Base-by-base conservation (phyloP, 495 filamentous ascomycete species). In the Xylaria cubensis region DNA sequence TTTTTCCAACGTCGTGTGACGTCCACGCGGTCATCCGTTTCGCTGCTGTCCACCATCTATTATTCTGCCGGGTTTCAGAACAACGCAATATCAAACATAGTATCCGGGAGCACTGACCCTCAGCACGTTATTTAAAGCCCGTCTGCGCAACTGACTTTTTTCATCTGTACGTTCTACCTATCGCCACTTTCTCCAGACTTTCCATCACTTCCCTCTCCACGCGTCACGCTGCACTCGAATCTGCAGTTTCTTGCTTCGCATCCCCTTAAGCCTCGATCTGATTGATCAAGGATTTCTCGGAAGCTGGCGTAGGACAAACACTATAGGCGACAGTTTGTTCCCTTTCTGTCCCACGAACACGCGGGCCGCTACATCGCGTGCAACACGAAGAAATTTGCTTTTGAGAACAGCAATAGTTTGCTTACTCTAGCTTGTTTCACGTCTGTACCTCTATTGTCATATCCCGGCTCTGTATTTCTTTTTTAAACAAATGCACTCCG, bases 121-220 rank as follows among this genome's bases (percentile, higher is more conserved):
- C 29, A 44, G 24, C 24, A 12, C 51, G 34, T 46, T 17, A 9
- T 32, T 26, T 10, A n/a, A 53, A 26, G 12, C 29, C 41, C 41
- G 21, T 62, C n/a, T n/a, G 21, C 24, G 39, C 24, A 32, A 69
- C n/a, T 69, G 10, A 41, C 6, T 39, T 29, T 69, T 51, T 26
- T 13, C 42, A 62, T 24, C 24, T 4, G 67, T 69, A 69, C 13
- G 67, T 69, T 34, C 34, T 26, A 42, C 39, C 21, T 12, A 8
- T 50, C 42, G 36, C 26, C 26, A 0, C 24, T 34, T 48, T 21
- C 41, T 56, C 17, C 8, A 61, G 32, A 21, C 21, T 15, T 36
- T 17, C 19, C 17, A 10, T 61, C 32, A 17, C 15, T 39, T 61
- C 12, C n/a, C 34, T n/a, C n/a, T 39, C n/a, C 1, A 61, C 58